A percentile compares a stretch with the other conserved stretches of the same genome.
These are phyloP conservation scores for Cryptosporidium baileyi DNA, from an alignment of 169 alveolate genomes.

Conservation along the genomic window DNA sequence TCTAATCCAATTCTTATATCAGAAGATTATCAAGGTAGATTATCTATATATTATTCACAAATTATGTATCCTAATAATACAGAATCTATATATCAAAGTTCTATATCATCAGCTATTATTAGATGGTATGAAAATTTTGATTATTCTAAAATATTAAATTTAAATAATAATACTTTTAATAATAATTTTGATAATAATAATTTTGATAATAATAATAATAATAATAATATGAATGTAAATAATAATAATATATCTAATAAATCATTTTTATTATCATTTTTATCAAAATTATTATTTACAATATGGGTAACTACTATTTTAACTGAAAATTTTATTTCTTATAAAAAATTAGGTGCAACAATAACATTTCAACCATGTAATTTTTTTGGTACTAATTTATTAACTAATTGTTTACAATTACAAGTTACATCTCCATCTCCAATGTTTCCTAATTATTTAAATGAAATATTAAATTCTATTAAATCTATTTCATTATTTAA, in stretches of 20 bases:
- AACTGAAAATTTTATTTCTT: background rate
- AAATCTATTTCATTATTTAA: constrained; percentile 7
- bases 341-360: constrained; percentile 50
- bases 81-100: constrained; percentile 8
- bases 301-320: constrained; percentile 31
- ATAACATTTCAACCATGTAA: constrained; percentile 56
- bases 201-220: too few species aligned
- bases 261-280: background rate
- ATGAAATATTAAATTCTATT: constrained; percentile 4
- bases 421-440: constrained; percentile 58
- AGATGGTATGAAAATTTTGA: constrained; percentile 59
- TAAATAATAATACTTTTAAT: background rate
- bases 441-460: constrained; percentile 27
- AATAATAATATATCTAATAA: background rate
- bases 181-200: too few species aligned
- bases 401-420: constrained; percentile 32
- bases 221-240: background rate
- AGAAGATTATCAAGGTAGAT: background rate
- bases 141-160: constrained; percentile 13
- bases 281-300: constrained; percentile 30
- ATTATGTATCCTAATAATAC: constrained; percentile 32
- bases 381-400: constrained; percentile 41
- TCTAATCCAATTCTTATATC: constrained; percentile 41
- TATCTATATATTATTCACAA: constrained; percentile 19
- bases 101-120: constrained; percentile 43